Conservation (phyloP, 257 asterid species). For the Scutellaria baicalensis region DNA sequence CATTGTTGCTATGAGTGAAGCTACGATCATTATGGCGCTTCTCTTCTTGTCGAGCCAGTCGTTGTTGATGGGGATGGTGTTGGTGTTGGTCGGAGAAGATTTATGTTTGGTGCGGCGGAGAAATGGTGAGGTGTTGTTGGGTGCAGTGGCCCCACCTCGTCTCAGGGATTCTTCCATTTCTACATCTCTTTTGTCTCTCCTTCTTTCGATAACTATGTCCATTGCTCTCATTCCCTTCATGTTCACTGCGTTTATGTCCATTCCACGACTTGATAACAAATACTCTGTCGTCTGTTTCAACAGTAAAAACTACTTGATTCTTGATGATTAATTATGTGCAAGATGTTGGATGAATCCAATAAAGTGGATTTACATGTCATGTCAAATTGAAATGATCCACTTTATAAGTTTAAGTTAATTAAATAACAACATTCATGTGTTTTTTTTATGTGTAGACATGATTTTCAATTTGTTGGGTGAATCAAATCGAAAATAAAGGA, state of each 20-base stretch:
- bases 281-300: slow-evolving; percentile 18
- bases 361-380: too few species aligned
- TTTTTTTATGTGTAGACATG: too few species aligned
- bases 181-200: slow-evolving; percentile 15
- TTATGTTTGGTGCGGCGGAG: background rate
- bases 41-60: slow-evolving; percentile 31
- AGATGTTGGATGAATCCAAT: too few species aligned
- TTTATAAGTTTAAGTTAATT: too few species aligned
- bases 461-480: too few species aligned
- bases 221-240: slow-evolving; percentile 23
- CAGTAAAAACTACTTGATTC: background rate
- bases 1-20: slow-evolving; percentile 38
- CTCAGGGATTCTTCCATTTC: slow-evolving; percentile 24
- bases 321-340: too few species aligned
- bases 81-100: background rate
- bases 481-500: too few species aligned
- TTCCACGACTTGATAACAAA: slow-evolving; percentile 6
- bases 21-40: slow-evolving; percentile 38
- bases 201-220: slow-evolving; percentile 25
- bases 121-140: background rate
- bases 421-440: too few species aligned
- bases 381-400: too few species aligned
- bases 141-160: slow-evolving; percentile 14
- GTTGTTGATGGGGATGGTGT: background rate
- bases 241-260: slow-evolving; percentile 20